Base-by-base conservation (phyloP, 2,329 filamentous ascomycete genomes). In the Parastagonospora avenae region DNA sequence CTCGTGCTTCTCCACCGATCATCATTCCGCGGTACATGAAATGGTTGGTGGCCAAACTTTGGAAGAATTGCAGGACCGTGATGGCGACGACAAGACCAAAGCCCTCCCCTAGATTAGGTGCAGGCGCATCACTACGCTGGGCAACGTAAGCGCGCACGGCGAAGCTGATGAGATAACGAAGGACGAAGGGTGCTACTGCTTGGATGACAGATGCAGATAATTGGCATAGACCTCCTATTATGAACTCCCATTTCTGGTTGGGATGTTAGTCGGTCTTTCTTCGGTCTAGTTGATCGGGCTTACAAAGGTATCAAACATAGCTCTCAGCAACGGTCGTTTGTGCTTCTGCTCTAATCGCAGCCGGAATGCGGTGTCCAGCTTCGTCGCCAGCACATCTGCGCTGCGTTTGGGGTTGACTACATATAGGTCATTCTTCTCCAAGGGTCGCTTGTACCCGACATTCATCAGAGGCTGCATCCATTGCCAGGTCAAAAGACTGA, bases 1-100 rank as follows among this genome's bases (percentile, higher is more conserved):
- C 91, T 69, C 93, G 84, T 7, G 85, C 78, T 76, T 97, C 88
- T 0, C 91, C 94, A 56, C 93, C 94, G 33, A 95, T 85, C 76
- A 95, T 87, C 89, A 96, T 95, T 16, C 93, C 92, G 16, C 87
- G 85, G 67, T 93, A 97, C 67, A 97, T 88, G 76, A 96, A 97
- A 67, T 97, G 93, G 66, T 92, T 95, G 2, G 87, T 91, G 24
- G 85, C 85, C 57, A 96, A 67, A 70, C 89, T 93, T 74, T 96
- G 91, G 9, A 88, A 68, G 15, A 92, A 80, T 72, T 97, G 92
- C 91, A 97, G 94, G 36, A 82, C 72, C 0, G 90, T 92, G 49
- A 97, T 88, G 8, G 90, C 93, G 48, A 97, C 73, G 1, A 92
- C 92, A 29, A 96, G 78, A 0, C 92, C 93, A 48, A 97, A 78